These are phyloP conservation scores for Kodamaea hsintzibuensis DNA, from an alignment of 805 yeast species.

Conservation along the genomic window DNA sequence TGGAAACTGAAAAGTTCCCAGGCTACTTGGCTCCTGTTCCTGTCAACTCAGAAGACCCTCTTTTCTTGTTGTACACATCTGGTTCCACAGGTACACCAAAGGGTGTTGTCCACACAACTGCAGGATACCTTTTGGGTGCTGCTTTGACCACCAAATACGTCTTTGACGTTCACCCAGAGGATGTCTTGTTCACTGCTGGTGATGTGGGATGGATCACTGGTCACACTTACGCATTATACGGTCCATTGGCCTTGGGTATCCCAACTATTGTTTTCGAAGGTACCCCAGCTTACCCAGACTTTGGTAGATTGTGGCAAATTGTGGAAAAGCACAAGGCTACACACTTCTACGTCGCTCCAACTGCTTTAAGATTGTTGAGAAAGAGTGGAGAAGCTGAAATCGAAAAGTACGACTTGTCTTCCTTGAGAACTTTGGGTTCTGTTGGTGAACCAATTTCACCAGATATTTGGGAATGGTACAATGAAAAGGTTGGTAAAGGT, in stretches of 20 bases:
- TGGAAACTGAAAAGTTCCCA: constrained; percentile 62
- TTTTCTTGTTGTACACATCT: constrained; percentile 78
- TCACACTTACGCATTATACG: constrained; percentile 80
- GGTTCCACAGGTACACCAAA: constrained; percentile 90
- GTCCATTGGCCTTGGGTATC: constrained; percentile 75
- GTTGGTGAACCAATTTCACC: constrained; percentile 88
- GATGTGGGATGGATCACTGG: constrained; percentile 94
- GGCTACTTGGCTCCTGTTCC: constrained; percentile 74
- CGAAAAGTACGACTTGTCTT: constrained; percentile 59
- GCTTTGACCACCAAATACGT: constrained; percentile 70
- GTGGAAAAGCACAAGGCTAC: constrained; percentile 70
- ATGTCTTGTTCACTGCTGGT: constrained; percentile 80
- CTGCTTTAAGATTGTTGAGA: constrained; percentile 74
- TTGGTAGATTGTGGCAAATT: constrained; percentile 78
- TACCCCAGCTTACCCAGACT: constrained; percentile 83
- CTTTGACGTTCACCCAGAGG: constrained; percentile 75
- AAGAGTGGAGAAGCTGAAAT: constrained; percentile 70
- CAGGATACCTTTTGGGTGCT: constrained; percentile 76
- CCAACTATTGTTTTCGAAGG: constrained; percentile 83
- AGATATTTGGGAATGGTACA: constrained; percentile 87
- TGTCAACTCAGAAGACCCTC: constrained; percentile 77
- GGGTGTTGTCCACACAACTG: constrained; percentile 82
- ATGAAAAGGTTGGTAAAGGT: constrained; percentile 67
- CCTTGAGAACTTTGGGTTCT: constrained; percentile 72
- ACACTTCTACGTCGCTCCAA: constrained; percentile 84